Conservation (phyloP, 2,329 filamentous ascomycete genomes). For the Huntiella bhutanensis region DNA sequence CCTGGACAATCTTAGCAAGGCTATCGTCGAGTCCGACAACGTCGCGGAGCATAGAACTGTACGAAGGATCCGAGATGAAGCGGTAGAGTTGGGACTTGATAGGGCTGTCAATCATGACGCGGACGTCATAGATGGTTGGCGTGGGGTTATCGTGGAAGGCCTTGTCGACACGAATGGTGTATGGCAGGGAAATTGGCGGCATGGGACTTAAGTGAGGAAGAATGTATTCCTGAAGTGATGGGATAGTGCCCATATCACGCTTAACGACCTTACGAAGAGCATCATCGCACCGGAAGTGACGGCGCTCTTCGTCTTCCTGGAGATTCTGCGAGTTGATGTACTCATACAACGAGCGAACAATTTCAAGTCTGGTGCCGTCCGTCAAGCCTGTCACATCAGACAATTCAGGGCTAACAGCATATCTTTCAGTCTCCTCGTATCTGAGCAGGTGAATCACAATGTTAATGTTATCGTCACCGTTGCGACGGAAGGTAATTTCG, state of each 20-base stretch:
- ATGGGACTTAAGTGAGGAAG: conserved; percentile 60
- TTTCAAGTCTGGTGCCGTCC: conserved; percentile 72
- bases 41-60: conserved; percentile 54
- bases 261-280: conserved; percentile 58
- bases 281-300: conserved; percentile 79
- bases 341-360: conserved; percentile 85
- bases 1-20: conserved; percentile 64
- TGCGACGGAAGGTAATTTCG: conserved; percentile 76
- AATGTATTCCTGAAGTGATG: conserved; percentile 64
- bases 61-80: conserved; percentile 49
- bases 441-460: conserved; percentile 71
- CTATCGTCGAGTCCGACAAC: conserved; percentile 69
- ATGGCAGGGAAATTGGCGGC: conserved; percentile 64
- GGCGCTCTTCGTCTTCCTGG: conserved; percentile 88
- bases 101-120: conserved; percentile 68
- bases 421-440: conserved; percentile 74
- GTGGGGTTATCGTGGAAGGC: conserved; percentile 56
- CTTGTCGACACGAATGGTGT: conserved; percentile 85
- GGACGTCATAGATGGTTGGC: conserved; percentile 78
- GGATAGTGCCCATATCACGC: conserved; percentile 65
- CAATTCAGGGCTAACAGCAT: conserved; percentile 56
- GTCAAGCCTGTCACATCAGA: conserved; percentile 70
- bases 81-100: conserved; percentile 47
- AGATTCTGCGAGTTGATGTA: conserved; percentile 74
- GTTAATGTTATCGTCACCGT: conserved; percentile 81